Evolutionary conservation across 306 rosid genomes (phyloP).

Genomic region (Ormosia emarginata): DNA sequence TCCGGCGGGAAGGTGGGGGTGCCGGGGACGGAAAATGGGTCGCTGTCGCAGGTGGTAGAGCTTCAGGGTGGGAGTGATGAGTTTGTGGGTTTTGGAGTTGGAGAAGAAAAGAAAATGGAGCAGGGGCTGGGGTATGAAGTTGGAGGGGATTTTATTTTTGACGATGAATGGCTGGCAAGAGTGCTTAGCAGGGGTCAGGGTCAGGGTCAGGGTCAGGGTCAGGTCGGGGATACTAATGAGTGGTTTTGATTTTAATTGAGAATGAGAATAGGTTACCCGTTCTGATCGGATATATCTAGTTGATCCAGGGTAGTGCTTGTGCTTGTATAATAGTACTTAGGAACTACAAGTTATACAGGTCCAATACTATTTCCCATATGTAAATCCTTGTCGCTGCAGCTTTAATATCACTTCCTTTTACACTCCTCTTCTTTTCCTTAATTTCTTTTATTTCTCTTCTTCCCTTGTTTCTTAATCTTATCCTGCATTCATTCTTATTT

Average conservation of each 20-base stretch:
- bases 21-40: neutral
- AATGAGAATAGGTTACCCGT: no score
- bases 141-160: neutral
- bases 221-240: neutral
- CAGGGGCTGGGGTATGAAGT: neutral
- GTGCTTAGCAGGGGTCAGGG: slow-evolving; percentile 19
- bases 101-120: neutral
- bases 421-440: no score
- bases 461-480: neutral
- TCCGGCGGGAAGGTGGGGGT: neutral
- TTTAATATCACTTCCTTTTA: neutral
- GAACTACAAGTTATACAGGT: neutral
- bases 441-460: no score
- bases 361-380: neutral
- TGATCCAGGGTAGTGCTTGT: neutral
- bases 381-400: neutral
- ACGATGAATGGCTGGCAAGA: slow-evolving; percentile 31
- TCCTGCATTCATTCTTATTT: neutral
- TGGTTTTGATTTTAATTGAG: slow-evolving; percentile 12
- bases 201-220: neutral
- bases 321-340: neutral
- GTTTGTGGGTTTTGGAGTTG: neutral
- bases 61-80: neutral
- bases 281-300: no score
- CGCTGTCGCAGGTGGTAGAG: no score